phyloP scores from a whole-genome alignment of 768 basidiomycete genomes.

The Amanita brunnescens region DNA sequence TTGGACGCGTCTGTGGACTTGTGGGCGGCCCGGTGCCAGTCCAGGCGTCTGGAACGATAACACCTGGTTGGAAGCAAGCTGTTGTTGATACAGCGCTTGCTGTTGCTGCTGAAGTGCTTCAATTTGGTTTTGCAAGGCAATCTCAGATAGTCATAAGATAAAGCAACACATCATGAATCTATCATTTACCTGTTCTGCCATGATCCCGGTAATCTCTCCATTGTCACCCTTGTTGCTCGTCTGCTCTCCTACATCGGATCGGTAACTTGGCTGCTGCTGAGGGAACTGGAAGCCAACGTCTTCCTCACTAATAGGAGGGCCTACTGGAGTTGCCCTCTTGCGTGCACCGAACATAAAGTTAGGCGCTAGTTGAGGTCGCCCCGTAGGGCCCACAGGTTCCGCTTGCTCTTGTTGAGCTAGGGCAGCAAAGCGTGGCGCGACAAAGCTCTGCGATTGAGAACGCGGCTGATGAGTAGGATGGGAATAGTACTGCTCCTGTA shows the following conservation, averaged over 20 bases:
- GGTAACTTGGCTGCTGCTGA: slow-evolving; percentile 42
- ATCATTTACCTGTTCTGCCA: slow-evolving; percentile 89
- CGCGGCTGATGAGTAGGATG: slow-evolving; percentile 57
- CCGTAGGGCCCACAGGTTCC: slow-evolving; percentile 58
- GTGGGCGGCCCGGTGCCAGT: slow-evolving; percentile 49
- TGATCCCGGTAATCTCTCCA: slow-evolving; percentile 79
- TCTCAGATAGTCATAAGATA: slow-evolving; percentile 32
- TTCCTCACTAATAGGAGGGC: slow-evolving; percentile 73
- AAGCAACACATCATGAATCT: not conserved
- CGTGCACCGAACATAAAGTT: slow-evolving; percentile 83
- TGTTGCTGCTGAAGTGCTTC: slow-evolving; percentile 88
- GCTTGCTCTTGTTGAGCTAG: slow-evolving; percentile 65
- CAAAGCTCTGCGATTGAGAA: slow-evolving; percentile 76
- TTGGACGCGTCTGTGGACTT: slow-evolving; percentile 73
- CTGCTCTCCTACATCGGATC: slow-evolving; percentile 23
- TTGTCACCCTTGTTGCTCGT: slow-evolving; percentile 51
- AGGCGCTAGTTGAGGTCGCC: slow-evolving; percentile 87
- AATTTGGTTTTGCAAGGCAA: slow-evolving; percentile 85
- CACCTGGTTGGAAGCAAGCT: slow-evolving; percentile 81
- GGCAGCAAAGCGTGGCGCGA: slow-evolving; percentile 83
- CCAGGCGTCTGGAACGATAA: slow-evolving; percentile 74
- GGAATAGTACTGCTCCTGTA: slow-evolving; percentile 46
- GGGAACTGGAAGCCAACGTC: slow-evolving; percentile 80
- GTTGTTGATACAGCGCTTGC: slow-evolving; percentile 82
- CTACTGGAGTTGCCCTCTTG: slow-evolving; percentile 47